Conservation (phyloP, 352 stramenopile species). For the Phytophthora citrophthora region DNA sequence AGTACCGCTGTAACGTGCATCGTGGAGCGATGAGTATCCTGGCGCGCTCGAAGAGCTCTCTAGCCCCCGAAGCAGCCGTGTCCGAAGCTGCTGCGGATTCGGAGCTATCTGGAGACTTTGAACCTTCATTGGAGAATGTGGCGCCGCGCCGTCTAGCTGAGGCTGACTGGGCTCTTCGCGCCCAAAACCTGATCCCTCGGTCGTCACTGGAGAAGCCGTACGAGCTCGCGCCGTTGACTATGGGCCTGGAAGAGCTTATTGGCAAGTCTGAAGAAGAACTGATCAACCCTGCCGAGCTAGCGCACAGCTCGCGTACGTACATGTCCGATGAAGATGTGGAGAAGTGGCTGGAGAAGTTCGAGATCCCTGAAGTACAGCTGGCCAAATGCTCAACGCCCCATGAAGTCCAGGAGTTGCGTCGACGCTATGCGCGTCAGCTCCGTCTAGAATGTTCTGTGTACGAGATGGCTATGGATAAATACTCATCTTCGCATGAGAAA, state of each 20-base stretch:
- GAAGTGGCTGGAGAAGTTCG: conserved; percentile 69
- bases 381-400: conserved; percentile 52
- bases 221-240: conserved; percentile 34
- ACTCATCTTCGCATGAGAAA: conserved; percentile 52
- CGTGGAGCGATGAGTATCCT: conserved; percentile 15
- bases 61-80: conserved; percentile 24
- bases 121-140: conserved; percentile 14
- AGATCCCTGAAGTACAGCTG: conserved; percentile 58
- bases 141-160: conserved; percentile 32
- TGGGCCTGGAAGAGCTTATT: conserved; percentile 29
- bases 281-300: conserved; percentile 9
- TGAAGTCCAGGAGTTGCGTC: conserved; percentile 62
- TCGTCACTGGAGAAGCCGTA: conserved; percentile 48
- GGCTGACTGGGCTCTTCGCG: conserved; percentile 69
- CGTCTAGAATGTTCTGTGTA: conserved; percentile 83
- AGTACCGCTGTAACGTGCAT: conserved; percentile 6
- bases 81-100: conserved; percentile 19
- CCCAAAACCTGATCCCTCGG: conserved; percentile 56
- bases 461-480: conserved; percentile 82
- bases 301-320: conserved; percentile 35
- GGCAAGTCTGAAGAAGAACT: conserved; percentile 17
- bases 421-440: conserved; percentile 77
- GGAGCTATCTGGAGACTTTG: conserved; percentile 21
- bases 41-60: conserved; percentile 38
- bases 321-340: conserved; percentile 81